phyloP scores from a whole-genome alignment of 352 stramenopile genomes.

The Globisporangium okanoganense region DNA sequence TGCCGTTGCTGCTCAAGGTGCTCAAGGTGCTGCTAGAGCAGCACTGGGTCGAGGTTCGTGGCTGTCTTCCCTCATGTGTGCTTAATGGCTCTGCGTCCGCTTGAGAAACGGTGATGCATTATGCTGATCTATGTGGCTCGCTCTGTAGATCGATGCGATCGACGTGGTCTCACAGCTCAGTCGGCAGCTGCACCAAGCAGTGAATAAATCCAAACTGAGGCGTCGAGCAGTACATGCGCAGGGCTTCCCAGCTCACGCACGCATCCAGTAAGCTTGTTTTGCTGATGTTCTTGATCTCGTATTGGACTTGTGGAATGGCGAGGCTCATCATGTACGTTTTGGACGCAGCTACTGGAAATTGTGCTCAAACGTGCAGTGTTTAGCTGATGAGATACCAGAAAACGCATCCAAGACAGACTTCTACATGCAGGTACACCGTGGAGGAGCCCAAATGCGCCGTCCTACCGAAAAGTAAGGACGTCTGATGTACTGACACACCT shows the following conservation, averaged over 20 bases:
- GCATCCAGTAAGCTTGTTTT: conserved; percentile 25
- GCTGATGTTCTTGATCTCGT: not conserved
- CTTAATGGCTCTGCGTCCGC: not conserved
- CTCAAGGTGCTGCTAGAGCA: conserved; percentile 32
- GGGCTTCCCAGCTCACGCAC: conserved; percentile 21
- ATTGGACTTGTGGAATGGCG: not conserved
- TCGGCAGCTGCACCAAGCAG: conserved; percentile 14
- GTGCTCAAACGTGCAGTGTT: conserved; percentile 23
- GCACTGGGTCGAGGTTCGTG: conserved; percentile 39
- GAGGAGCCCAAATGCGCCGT: not conserved
- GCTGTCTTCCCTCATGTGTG: too few relatives aligned
- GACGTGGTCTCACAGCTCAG: conserved; percentile 25
- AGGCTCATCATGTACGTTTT: not conserved
- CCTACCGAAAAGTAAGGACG: not conserved
- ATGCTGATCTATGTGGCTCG: not conserved
- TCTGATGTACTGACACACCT: not conserved
- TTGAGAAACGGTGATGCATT: not conserved
- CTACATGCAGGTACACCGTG: conserved; percentile 23
- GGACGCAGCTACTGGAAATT: conserved; percentile 37
- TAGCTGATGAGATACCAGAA: conserved; percentile 19
- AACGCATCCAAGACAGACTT: conserved; percentile 13
- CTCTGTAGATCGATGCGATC: conserved; percentile 29
- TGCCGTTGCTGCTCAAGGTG: conserved; percentile 6
- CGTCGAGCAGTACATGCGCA: conserved; percentile 18
- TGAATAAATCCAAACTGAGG: conserved; percentile 28